These are phyloP conservation scores for Quambalaria eucalypti DNA, from an alignment of 1,284 basidiomycete genomes.

Conservation along the genomic window DNA sequence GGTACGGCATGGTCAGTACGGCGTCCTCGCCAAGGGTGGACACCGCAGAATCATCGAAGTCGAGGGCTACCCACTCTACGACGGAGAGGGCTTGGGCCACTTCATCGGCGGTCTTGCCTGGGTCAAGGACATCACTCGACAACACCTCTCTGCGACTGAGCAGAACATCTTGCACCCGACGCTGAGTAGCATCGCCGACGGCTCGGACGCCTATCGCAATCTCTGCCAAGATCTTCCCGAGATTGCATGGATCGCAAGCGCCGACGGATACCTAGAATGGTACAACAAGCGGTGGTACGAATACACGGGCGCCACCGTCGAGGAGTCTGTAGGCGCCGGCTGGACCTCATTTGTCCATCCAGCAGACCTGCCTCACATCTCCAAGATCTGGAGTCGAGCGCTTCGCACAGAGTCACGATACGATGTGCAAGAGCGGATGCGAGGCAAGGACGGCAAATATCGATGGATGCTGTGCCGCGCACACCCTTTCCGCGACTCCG, in stretches of 20 bases:
- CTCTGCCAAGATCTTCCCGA: neutral
- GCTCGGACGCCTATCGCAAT: neutral
- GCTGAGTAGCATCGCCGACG: neutral
- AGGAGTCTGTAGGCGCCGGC: slow-evolving; percentile 34
- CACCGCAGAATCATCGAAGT: slow-evolving; percentile 19
- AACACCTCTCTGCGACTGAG: neutral
- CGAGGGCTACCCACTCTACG: slow-evolving; percentile 27
- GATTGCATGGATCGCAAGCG: neutral
- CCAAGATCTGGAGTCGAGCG: slow-evolving; percentile 40
- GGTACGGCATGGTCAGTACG: slow-evolving; percentile 18
- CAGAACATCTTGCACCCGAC: too few relatives aligned
- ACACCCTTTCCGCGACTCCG: slow-evolving; percentile 31
- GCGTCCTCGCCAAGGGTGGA: slow-evolving; percentile 14
- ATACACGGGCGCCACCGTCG: slow-evolving; percentile 39
- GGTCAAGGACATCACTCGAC: neutral
- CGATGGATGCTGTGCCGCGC: slow-evolving; percentile 46
- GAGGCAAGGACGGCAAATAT: slow-evolving; percentile 34
- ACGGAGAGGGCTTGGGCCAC: slow-evolving; percentile 24
- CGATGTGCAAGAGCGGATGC: slow-evolving; percentile 43
- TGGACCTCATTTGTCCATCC: slow-evolving; percentile 46
- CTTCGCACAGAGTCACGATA: slow-evolving; percentile 46
- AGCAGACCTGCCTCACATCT: slow-evolving; percentile 42
- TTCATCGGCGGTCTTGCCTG: slow-evolving; percentile 23
- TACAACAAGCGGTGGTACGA: slow-evolving; percentile 30
- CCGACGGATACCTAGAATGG: slow-evolving; percentile 29